Percentiles rank a stretch among this genome's conserved stretches.
Evolutionary conservation across 2,329 filamentous ascomycete genomes (phyloP).

Genomic region (Aspergillus luchuensis): DNA sequence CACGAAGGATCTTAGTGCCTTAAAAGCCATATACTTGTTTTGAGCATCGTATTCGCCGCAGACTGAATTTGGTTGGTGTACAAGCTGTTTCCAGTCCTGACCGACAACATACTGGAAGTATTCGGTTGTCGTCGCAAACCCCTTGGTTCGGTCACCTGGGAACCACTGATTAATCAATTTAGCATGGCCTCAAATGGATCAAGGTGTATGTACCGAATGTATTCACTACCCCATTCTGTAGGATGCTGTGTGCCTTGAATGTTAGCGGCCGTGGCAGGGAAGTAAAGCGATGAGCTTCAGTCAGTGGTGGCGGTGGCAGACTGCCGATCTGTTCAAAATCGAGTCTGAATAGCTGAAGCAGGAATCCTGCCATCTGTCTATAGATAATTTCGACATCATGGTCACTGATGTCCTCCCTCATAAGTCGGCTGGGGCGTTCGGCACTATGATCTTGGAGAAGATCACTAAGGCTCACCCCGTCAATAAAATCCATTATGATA

Average conservation of each 20-base stretch:
- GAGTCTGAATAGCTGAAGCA: constrained; percentile 34
- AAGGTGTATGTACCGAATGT: constrained; percentile 24
- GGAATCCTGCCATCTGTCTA: constrained; percentile 30
- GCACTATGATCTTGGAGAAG: constrained; percentile 35
- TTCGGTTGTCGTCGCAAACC: constrained; percentile 34
- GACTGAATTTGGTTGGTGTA: constrained; percentile 38
- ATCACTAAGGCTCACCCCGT: constrained; percentile 28
- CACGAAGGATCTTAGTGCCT: constrained; percentile 31
- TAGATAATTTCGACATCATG: constrained; percentile 31
- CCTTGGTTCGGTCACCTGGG: constrained; percentile 28
- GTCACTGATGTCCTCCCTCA: constrained; percentile 32
- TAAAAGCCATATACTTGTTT: constrained; percentile 33
- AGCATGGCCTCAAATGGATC: too few species aligned
- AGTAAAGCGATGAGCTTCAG: constrained; percentile 13
- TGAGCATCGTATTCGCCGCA: constrained; percentile 29
- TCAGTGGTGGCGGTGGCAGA: constrained; percentile 22
- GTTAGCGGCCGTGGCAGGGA: constrained; percentile 32
- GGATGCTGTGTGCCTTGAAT: constrained; percentile 36
- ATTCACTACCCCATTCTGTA: constrained; percentile 35
- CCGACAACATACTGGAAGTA: constrained; percentile 37
- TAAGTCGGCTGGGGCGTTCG: constrained; percentile 47
- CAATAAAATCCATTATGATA: constrained; percentile 36
- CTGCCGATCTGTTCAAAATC: constrained; percentile 35
- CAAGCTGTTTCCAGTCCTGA: constrained; percentile 40
- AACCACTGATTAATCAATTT: too few species aligned